Conservation (phyloP, 805 yeast species). For the Hagleromyces aurorensis region DNA sequence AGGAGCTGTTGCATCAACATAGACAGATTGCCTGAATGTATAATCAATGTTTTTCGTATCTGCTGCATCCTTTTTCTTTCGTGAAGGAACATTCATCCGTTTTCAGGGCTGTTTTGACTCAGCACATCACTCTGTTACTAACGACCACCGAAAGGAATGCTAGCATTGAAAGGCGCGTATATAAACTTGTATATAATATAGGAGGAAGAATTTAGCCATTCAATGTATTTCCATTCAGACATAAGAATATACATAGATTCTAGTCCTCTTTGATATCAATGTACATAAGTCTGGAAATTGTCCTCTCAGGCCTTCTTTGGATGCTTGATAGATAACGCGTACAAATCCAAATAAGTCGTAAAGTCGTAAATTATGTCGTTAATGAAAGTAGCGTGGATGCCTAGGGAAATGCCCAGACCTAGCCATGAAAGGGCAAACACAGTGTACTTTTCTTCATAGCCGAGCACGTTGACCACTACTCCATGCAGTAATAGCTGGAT, state of each 20-base stretch:
- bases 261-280: constrained; percentile 1
- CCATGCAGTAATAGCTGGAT: constrained; percentile 34
- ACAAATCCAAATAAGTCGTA: constrained; percentile 74
- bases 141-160: too few species aligned
- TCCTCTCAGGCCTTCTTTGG: constrained; percentile 40
- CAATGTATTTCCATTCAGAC: too few species aligned
- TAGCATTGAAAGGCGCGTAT: too few species aligned
- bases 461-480: constrained; percentile 19
- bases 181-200: too few species aligned
- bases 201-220: too few species aligned
- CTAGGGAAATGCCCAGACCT: constrained; percentile 59
- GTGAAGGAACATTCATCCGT: too few species aligned
- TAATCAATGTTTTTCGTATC: too few species aligned
- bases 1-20: constrained; percentile 31
- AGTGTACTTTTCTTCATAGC: constrained; percentile 34
- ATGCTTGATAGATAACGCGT: constrained; percentile 77
- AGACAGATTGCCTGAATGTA: too few species aligned
- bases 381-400: constrained; percentile 64
- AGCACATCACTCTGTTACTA: too few species aligned
- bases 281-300: too few species aligned
- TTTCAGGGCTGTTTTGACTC: too few species aligned
- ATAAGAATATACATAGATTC: background rate
- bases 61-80: too few species aligned
- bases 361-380: constrained; percentile 73
- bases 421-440: constrained; percentile 50